Conservation (phyloP, 495 filamentous ascomycete species). For the Xylaria bambusicola region DNA sequence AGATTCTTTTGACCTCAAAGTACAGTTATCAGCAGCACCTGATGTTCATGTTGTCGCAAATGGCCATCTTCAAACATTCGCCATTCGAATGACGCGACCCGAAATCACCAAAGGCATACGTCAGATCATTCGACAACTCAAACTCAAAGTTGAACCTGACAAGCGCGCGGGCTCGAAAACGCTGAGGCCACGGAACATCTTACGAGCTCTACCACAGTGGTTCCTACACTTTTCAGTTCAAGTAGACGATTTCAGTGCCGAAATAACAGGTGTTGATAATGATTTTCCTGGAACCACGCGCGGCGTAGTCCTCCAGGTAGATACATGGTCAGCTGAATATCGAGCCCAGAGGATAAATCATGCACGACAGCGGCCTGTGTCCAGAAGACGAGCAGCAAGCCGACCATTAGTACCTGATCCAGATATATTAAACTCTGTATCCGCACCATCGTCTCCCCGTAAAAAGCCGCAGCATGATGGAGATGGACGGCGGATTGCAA, state of each 20-base stretch:
- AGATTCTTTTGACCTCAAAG: conserved; percentile 81
- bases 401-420: conserved; percentile 59
- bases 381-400: conserved; percentile 60
- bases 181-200: conserved; percentile 59
- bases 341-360: conserved; percentile 72
- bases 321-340: conserved; percentile 91
- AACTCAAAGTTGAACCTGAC: conserved; percentile 60
- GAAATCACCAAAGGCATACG: conserved; percentile 91
- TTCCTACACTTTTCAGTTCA: conserved; percentile 80
- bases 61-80: conserved; percentile 82
- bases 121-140: conserved; percentile 83
- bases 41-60: conserved; percentile 80
- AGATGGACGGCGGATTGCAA: conserved; percentile 78
- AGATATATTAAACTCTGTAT: conserved; percentile 57
- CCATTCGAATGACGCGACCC: conserved; percentile 82
- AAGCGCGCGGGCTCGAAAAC: conserved; percentile 55
- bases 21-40: conserved; percentile 80
- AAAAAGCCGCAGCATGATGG: conserved; percentile 60
- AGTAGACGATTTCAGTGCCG: conserved; percentile 83
- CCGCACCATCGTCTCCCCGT: conserved; percentile 62
- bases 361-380: conserved; percentile 46
- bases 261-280: conserved; percentile 85
- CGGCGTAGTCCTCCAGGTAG: conserved; percentile 81
- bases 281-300: conserved; percentile 75
- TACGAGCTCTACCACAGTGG: conserved; percentile 82